phyloP scores from a whole-genome alignment of 2,329 filamentous ascomycete species.

The Xylogone sp. region DNA sequence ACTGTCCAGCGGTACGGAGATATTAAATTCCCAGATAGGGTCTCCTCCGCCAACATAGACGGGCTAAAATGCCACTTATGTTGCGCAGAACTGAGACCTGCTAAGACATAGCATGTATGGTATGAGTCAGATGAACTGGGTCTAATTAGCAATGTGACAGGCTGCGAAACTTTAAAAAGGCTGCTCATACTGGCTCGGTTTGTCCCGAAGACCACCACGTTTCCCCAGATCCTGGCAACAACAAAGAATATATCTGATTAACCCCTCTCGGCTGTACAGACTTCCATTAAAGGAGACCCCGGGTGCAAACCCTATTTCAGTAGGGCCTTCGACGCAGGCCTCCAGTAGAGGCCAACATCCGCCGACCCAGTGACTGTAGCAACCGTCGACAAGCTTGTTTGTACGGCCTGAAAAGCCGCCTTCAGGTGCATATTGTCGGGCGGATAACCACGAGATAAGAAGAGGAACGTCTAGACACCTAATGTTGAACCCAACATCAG shows the following conservation, averaged over 20 bases:
- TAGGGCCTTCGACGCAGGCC: slow-evolving; percentile 62
- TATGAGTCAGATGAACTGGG: slow-evolving; percentile 76
- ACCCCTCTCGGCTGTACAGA: slow-evolving; percentile 77
- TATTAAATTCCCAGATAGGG: slow-evolving; percentile 24
- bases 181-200: slow-evolving; percentile 79
- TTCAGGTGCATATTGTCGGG: slow-evolving; percentile 85
- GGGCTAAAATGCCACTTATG: slow-evolving; percentile 54
- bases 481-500: slow-evolving; percentile 21
- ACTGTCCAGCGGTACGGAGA: slow-evolving; percentile 35
- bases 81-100: slow-evolving; percentile 79
- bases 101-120: slow-evolving; percentile 88
- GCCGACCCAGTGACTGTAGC: slow-evolving; percentile 97
- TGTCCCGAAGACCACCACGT: slow-evolving; percentile 84
- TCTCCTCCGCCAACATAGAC: slow-evolving; percentile 23
- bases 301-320: slow-evolving; percentile 14
- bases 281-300: slow-evolving; percentile 30
- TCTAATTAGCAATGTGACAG: slow-evolving; percentile 3
- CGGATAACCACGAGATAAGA: slow-evolving; percentile 83
- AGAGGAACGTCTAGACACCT: slow-evolving; percentile 74
- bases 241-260: slow-evolving; percentile 84
- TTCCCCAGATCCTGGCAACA: slow-evolving; percentile 75
- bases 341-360: slow-evolving; percentile 91
- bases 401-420: slow-evolving; percentile 91
- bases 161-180: slow-evolving; percentile 3
- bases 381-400: slow-evolving; percentile 97